These are phyloP conservation scores for Phaeosphaeriaceae sp. DNA, from an alignment of 2,329 filamentous ascomycete species.

Conservation along the genomic window DNA sequence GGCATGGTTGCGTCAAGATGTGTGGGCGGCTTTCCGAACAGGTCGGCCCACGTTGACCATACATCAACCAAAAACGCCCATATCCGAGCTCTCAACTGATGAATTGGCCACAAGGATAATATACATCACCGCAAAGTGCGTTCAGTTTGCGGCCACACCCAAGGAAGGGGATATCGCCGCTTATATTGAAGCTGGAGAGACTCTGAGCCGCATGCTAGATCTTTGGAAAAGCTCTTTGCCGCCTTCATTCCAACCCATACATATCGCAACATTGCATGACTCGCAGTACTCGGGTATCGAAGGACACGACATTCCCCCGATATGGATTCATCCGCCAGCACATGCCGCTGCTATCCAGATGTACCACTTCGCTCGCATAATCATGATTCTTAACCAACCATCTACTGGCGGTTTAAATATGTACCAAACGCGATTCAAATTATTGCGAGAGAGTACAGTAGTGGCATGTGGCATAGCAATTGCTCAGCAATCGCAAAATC, in stretches of 20 bases:
- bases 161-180: conserved; percentile 47
- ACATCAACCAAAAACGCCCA: conserved; percentile 61
- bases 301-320: conserved; percentile 17
- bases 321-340: conserved; percentile 39
- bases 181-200: conserved; percentile 54
- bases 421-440: conserved; percentile 54
- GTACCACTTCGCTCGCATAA: conserved; percentile 60
- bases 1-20: conserved; percentile 70
- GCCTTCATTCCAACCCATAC: conserved; percentile 53
- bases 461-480: conserved; percentile 60
- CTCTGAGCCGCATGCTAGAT: conserved; percentile 57
- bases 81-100: conserved; percentile 56
- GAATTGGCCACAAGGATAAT: conserved; percentile 62
- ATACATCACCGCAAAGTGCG: conserved; percentile 63
- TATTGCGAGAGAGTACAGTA: conserved; percentile 55
- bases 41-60: conserved; percentile 63
- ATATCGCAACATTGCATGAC: conserved; percentile 19
- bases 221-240: conserved; percentile 57
- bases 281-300: neutral
- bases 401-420: conserved; percentile 57
- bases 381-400: conserved; percentile 61
- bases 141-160: conserved; percentile 64
- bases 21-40: conserved; percentile 69
- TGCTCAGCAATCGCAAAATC: conserved; percentile 41
- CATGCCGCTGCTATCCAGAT: conserved; percentile 58